These are phyloP conservation scores for Scalesia atractyloides DNA, from an alignment of 129 eudicot genomes.

Conservation along the genomic window DNA sequence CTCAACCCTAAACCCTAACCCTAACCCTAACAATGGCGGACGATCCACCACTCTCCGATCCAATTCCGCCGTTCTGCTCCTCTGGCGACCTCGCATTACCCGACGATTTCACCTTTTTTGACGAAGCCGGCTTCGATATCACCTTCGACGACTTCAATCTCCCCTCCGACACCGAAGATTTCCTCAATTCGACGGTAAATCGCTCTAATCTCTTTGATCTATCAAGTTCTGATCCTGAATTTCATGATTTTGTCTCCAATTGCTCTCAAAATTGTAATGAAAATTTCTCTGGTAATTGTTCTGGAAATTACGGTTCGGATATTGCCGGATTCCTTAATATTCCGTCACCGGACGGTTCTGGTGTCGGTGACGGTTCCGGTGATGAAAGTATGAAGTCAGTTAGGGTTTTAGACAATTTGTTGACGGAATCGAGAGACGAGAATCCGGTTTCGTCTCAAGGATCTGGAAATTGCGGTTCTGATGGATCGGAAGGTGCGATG, in stretches of 20 bases:
- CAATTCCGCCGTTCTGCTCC: slow-evolving; percentile 47
- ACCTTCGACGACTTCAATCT: slow-evolving; percentile 59
- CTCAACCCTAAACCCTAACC: slow-evolving; percentile 31
- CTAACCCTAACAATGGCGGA: slow-evolving; percentile 51
- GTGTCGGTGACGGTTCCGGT: slow-evolving; percentile 27
- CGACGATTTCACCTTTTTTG: slow-evolving; percentile 32
- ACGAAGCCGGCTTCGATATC: slow-evolving; percentile 52
- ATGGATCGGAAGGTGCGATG: slow-evolving; percentile 32
- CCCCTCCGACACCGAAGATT: slow-evolving; percentile 49
- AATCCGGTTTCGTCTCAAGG: slow-evolving; percentile 56
- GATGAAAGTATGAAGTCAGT: background rate
- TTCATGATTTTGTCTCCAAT: slow-evolving; percentile 18
- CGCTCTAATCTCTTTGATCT: slow-evolving; percentile 21
- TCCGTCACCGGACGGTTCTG: slow-evolving; percentile 22
- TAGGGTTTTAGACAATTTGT: slow-evolving; percentile 25
- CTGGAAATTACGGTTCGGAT: slow-evolving; percentile 34
- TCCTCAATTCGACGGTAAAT: slow-evolving; percentile 31
- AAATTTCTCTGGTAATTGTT: slow-evolving; percentile 13
- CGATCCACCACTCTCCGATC: slow-evolving; percentile 33
- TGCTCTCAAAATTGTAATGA: background rate
- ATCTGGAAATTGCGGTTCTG: slow-evolving; percentile 54
- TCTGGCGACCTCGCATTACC: slow-evolving; percentile 34
- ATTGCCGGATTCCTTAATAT: background rate
- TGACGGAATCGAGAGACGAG: slow-evolving; percentile 27
- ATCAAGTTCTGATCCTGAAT: slow-evolving; percentile 31